Base-by-base conservation (phyloP, 345 rosid species). In the Theobroma cacao region DNA sequence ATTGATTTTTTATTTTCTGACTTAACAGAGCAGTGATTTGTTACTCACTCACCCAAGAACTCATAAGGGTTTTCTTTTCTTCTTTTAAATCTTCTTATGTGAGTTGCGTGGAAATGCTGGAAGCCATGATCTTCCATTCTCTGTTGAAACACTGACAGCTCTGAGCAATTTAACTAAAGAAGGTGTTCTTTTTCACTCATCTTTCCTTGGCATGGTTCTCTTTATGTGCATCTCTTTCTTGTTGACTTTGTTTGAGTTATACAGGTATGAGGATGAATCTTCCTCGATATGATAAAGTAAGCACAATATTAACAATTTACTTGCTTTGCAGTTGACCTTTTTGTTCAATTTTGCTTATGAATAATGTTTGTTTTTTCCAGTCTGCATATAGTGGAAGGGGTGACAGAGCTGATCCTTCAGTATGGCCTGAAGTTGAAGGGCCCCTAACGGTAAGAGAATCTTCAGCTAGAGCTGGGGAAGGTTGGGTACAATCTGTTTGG, bases 41-140 rank as follows among this genome's bases (percentile, higher is more conserved):
- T 24, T 18, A 72, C 69, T 14, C 60, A 76, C 31, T 74, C 68
- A 58, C 36, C 33, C 4, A 69, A 78, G 41, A 52, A 74, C 36
- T 34, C 56, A 50, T 53, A 58, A 36, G n/a, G 33, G 13, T 31
- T 65, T 80, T 68, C n/a, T 22, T 74, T 67, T 28, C 14, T 30
- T 52, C 64, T 47, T 52, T 40, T 66, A 43, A 69, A 26, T 67
- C 64, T 34, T 72, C 52, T 74, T 30, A 61, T 61, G 79, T 36
- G 84, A 95, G 99, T 83, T 86, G 47, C 97, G 99, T 41, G 96
- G 99, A 79, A 95, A 95, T 83, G 92, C 99, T 75, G 99, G 99
- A 80, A 95, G 93, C 85, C 99, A 95, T 87, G 99, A 95, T 89
- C 98, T 95, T 81, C 87, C 85, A 68, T 84, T 95, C 69, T 90